Base-by-base conservation (phyloP, 495 filamentous ascomycete genomes). In the Aspergillus wentii region DNA sequence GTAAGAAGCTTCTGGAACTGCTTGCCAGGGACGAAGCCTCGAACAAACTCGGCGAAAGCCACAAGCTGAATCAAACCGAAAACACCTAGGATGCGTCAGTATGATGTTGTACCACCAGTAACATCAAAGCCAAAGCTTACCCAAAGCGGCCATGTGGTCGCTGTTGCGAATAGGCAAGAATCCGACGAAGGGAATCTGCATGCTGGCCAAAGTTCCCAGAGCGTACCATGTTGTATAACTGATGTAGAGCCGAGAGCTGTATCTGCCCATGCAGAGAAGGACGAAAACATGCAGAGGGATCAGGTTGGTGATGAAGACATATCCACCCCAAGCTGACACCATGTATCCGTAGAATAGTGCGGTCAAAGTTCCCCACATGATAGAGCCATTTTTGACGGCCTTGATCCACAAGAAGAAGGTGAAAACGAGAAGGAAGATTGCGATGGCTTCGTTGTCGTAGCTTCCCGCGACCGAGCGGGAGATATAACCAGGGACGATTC, bases 391-490 rank as follows among this genome's bases (percentile, higher is more conserved):
- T 72, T 97, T 99, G 44, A 99, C 74, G 2, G 92, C 85, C 72
- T 96, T 97, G 67, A 99, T 95, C 94, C 94, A 99, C 32, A 97
- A 78, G 66, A 80, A 97, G 72, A 97, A 99, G 60, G 94, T 99
- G 63, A 95, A 96, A 33, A 99, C 94, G 22, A 99, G 76, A 40
- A 99, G 68, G 72, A 97, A 97, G 51, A 99, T 99, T 34, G 94
- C 91, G 72, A 99, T 99, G 29, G 94, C 94, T 70, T 99, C 94
- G 67, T 99, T 99, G 66, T 99, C 94, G 68, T 99, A 99, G 57
- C 90, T 95, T 58, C 94, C 94, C 52, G 94, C 94, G 42, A 99
- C 94, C 27, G 89, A 95, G 49, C 94, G 78, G 32, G 89, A 95
- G 53, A 99, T 99, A 53, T 99, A 99, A 48, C 94, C 94, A 13